Conservation (phyloP, 2,329 filamentous ascomycete genomes). For the Chrysoporthe deuterocubensis region DNA sequence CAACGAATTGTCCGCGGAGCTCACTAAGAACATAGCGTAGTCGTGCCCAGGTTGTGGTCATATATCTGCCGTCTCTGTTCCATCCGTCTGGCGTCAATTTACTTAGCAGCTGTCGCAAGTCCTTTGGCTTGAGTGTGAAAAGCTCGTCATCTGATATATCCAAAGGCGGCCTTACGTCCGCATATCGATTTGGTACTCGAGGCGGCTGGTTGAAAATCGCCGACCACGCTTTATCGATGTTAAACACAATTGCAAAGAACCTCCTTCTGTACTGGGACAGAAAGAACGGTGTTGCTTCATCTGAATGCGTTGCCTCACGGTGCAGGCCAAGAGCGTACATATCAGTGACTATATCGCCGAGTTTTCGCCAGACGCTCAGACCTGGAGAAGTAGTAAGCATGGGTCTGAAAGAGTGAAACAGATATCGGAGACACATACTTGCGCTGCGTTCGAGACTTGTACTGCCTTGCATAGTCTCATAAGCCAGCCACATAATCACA, state of each 20-base stretch:
- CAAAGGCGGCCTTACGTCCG: conserved; percentile 1
- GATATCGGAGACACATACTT: background rate
- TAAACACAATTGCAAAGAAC: background rate
- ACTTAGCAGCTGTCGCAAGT: background rate
- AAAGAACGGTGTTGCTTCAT: background rate
- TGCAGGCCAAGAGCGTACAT: conserved; percentile 7
- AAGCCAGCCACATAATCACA: conserved; percentile 7
- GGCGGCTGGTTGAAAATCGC: conserved; percentile 10
- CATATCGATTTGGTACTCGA: conserved; percentile 1
- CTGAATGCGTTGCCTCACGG: background rate
- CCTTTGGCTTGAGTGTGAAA: background rate
- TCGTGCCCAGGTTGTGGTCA: conserved; percentile 4
- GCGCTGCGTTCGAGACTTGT: background rate
- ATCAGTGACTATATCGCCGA: conserved; percentile 5
- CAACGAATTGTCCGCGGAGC: background rate
- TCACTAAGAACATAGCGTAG: background rate
- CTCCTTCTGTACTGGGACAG: conserved; percentile 7
- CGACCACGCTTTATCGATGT: conserved; percentile 6
- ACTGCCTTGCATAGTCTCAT: background rate
- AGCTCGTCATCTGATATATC: conserved; percentile 12
- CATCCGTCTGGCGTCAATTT: background rate
- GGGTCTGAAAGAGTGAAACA: too few species aligned
- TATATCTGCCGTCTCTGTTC: background rate
- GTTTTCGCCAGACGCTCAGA: background rate
- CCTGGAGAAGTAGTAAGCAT: background rate